phyloP scores from a whole-genome alignment of 1,139 yeast genomes.

The Sugiyamaella xylanicola region DNA sequence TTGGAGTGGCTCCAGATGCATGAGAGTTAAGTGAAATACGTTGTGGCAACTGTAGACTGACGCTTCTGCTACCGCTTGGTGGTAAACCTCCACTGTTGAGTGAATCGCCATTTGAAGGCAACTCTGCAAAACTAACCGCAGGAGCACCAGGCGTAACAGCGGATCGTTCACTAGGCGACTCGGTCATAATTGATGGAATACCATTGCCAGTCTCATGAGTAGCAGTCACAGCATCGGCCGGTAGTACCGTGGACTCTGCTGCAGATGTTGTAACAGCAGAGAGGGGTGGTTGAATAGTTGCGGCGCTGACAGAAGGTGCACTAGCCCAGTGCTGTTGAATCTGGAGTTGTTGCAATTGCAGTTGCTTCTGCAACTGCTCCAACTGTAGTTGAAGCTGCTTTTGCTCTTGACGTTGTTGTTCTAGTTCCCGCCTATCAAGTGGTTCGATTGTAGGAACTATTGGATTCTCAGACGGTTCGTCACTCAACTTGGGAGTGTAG shows the following conservation, averaged over 20 bases:
- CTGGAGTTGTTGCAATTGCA: constrained; percentile 14
- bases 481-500: constrained; percentile 28
- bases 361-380: constrained; percentile 14
- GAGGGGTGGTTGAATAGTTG: background rate
- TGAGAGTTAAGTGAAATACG: background rate
- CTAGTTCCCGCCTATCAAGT: constrained; percentile 9
- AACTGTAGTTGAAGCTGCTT: constrained; percentile 13
- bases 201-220: too few relatives aligned
- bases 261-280: background rate
- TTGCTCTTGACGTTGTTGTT: constrained; percentile 9
- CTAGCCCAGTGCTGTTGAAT: constrained; percentile 11
- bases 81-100: background rate
- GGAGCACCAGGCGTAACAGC: background rate
- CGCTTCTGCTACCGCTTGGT: background rate
- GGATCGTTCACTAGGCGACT: background rate
- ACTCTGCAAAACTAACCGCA: background rate
- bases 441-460: background rate
- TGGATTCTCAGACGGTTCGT: background rate
- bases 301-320: background rate
- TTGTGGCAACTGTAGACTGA: constrained; percentile 2
- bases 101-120: background rate
- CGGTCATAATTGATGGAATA: too few relatives aligned
- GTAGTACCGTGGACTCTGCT: background rate
- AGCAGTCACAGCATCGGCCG: background rate
- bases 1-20: constrained; percentile 4